A percentile compares a stretch with the other conserved stretches of the same genome.
Conservation (phyloP, 257 asterid genomes). For the Linaria vulgaris region DNA sequence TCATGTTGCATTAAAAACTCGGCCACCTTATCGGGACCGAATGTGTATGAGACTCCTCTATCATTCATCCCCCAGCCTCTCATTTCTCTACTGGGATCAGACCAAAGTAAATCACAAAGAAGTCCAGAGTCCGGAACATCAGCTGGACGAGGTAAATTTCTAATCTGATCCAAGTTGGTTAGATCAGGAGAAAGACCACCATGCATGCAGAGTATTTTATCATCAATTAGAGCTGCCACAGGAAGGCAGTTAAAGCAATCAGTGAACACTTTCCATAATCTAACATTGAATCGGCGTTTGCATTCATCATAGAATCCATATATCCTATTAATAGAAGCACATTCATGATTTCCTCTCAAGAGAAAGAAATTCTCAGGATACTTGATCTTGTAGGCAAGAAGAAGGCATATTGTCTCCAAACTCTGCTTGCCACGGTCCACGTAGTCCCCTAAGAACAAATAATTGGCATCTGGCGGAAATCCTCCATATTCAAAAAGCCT, state of each 20-base stretch:
- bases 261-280: conserved; percentile 55
- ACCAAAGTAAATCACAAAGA: conserved; percentile 63
- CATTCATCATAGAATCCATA: conserved; percentile 64
- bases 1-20: conserved; percentile 54
- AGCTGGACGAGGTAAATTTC: conserved; percentile 55
- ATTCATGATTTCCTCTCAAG: conserved; percentile 58
- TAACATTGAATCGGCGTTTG: conserved; percentile 54
- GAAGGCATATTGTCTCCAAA: conserved; percentile 59
- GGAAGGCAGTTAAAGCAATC: conserved; percentile 67
- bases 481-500: conserved; percentile 64
- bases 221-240: conserved; percentile 62
- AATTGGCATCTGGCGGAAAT: conserved; percentile 65
- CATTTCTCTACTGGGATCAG: conserved; percentile 59
- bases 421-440: conserved; percentile 67
- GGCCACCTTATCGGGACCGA: conserved; percentile 56
- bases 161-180: conserved; percentile 47
- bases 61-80: conserved; percentile 66
- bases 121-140: conserved; percentile 60
- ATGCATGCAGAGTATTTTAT: conserved; percentile 62
- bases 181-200: conserved; percentile 68
- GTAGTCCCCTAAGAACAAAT: conserved; percentile 59
- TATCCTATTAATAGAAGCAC: conserved; percentile 60
- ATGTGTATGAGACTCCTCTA: conserved; percentile 51
- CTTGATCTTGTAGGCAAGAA: conserved; percentile 61
- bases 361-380: conserved; percentile 61